A percentile compares a stretch with the other conserved stretches of the same genome.
These are phyloP conservation scores for Yarrowia hollandica DNA, from an alignment of 805 yeast species.

Conservation along the genomic window DNA sequence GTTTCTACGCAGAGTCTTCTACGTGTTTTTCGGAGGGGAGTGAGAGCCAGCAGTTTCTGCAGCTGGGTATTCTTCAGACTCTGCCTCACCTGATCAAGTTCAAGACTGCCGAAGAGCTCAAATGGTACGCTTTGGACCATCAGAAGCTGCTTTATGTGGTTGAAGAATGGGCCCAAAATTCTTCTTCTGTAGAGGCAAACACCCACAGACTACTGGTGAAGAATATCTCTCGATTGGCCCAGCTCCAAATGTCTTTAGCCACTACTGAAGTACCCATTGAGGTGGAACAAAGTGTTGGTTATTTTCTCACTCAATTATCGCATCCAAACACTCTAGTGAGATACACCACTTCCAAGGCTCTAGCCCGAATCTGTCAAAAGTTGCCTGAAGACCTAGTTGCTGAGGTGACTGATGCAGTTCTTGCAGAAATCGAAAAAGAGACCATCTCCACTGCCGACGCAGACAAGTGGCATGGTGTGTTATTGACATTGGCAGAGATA, in stretches of 20 bases:
- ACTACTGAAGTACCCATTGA: conserved; percentile 6
- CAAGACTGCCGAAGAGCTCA: conserved; percentile 5
- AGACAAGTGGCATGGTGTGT: conserved; percentile 55
- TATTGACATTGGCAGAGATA: conserved; percentile 59
- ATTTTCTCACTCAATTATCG: not conserved
- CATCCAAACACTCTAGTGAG: conserved; percentile 45
- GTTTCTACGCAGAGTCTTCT: conserved; percentile 33
- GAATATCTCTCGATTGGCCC: not conserved
- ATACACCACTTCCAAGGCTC: conserved; percentile 64
- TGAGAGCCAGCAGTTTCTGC: not conserved
- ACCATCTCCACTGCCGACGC: conserved; percentile 9
- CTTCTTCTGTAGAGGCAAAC: not conserved
- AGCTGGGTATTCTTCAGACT: conserved; percentile 44
- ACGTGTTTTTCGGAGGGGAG: not conserved
- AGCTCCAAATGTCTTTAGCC: not conserved
- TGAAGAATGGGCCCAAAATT: not conserved
- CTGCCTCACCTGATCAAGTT: conserved; percentile 33
- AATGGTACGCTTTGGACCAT: conserved; percentile 26
- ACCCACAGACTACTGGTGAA: conserved; percentile 15
- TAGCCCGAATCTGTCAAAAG: conserved; percentile 50
- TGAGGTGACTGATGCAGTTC: conserved; percentile 41
- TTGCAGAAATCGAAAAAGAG: conserved; percentile 35
- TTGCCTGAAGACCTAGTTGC: conserved; percentile 38
- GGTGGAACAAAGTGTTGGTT: conserved; percentile 8
- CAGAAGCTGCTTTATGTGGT: conserved; percentile 12